Percentiles rank a stretch among this genome's conserved stretches.
phyloP scores from a whole-genome alignment of 306 rosid species.

The Dalbergia oliveri region DNA sequence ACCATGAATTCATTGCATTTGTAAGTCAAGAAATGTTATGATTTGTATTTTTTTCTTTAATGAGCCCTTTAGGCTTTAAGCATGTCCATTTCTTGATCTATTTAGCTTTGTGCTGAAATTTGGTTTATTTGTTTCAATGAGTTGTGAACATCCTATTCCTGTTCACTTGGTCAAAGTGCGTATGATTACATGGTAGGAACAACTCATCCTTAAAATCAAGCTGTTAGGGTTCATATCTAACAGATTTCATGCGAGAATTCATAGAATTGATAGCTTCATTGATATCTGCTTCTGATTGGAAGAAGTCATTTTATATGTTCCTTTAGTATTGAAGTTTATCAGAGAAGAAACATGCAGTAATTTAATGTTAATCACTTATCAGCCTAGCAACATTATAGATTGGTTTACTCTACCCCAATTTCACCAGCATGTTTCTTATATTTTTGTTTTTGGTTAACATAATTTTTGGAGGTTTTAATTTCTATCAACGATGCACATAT shows the following conservation, averaged over 20 bases:
- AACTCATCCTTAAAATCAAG: slow-evolving; percentile 14
- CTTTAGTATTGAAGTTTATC: not conserved
- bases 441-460: too few relatives aligned
- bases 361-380: too few relatives aligned
- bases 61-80: not conserved
- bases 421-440: too few relatives aligned
- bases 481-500: too few relatives aligned
- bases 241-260: not conserved
- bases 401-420: too few relatives aligned
- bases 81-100: not conserved
- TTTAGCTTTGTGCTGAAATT: slow-evolving; percentile 30
- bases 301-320: not conserved
- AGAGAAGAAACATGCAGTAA: too few relatives aligned
- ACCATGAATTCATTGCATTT: slow-evolving; percentile 95
- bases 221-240: not conserved
- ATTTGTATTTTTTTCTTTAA: not conserved
- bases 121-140: slow-evolving; percentile 18
- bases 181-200: slow-evolving; percentile 5
- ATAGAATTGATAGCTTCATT: slow-evolving; percentile 18
- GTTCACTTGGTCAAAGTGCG: slow-evolving; percentile 23
- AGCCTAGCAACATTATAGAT: too few relatives aligned
- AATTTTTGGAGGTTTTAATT: too few relatives aligned
- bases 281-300: slow-evolving; percentile 2
- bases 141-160: not conserved
- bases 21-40: slow-evolving; percentile 62